These are phyloP conservation scores for Lichtheimia hyalospora DNA, from an alignment of 371 early-diverging fungal species.

Conservation along the genomic window DNA sequence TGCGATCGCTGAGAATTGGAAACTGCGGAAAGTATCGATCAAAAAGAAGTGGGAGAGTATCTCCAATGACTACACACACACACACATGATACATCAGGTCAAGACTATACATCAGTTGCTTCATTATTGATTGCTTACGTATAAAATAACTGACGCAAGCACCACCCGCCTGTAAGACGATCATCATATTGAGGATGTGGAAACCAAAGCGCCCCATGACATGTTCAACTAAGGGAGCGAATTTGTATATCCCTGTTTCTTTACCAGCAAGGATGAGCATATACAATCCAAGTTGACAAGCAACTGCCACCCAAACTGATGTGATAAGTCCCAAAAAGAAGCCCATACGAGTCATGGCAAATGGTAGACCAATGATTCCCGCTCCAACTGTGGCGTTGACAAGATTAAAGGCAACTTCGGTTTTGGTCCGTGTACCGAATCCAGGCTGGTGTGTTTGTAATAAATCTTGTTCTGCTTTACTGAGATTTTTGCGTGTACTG, in stretches of 20 bases:
- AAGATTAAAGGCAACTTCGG: constrained; percentile 54
- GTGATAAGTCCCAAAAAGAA: constrained; percentile 51
- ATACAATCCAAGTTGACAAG: constrained; percentile 53
- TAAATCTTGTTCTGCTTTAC: constrained; percentile 39
- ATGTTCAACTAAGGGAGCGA: constrained; percentile 53
- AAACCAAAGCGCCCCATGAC: constrained; percentile 52
- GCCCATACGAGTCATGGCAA: constrained; percentile 52
- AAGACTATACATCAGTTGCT: constrained; percentile 1
- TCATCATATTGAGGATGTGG: constrained; percentile 51
- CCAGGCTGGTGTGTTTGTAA: constrained; percentile 48
- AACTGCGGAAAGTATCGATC: constrained; percentile 36
- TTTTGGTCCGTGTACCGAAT: constrained; percentile 35
- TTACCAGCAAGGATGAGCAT: constrained; percentile 57
- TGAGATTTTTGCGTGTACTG: constrained; percentile 21
- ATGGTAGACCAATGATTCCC: constrained; percentile 48
- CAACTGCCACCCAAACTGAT: constrained; percentile 46
- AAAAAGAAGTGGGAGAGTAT: constrained; percentile 53
- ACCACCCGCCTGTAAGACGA: constrained; percentile 53
- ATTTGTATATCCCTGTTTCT: constrained; percentile 50
- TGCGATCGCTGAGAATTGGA: constrained; percentile 33
- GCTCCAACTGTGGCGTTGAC: constrained; percentile 66
- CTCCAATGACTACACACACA: constrained; percentile 52
- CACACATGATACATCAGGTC: neutral
- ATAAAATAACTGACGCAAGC: constrained; percentile 53
- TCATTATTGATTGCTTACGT: constrained; percentile 20